Evolutionary conservation across 2,329 filamentous ascomycete genomes (phyloP), one percentile per base, ranked within the genome.

Genomic region (Ascomycota sp.): DNA sequence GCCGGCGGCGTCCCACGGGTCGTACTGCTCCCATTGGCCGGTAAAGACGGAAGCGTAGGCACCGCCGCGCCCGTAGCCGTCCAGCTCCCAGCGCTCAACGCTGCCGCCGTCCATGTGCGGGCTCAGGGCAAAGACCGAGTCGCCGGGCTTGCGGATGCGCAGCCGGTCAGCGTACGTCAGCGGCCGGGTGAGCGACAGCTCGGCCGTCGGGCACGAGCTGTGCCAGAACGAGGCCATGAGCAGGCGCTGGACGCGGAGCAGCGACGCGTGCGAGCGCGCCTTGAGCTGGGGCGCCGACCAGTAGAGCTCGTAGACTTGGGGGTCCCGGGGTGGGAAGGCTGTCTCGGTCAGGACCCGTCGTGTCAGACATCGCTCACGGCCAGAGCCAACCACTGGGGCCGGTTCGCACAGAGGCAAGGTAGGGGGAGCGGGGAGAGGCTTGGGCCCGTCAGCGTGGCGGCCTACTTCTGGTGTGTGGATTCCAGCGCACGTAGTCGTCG

Each of bases 11-110:
- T 93, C 81, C 69, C 76, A 94, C 0, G 82, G 69, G 43, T 94
- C 79, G 43, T 81, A 85, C 3, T 63, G 49, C 38, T 91, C 80
- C 82, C 83, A 93, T 1, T 60, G 51, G 0, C 85, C 86, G 13
- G 65, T 51, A 32, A 82, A 75, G 7, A 94, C 64, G 13, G 62
- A 53, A 34, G 76, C 65, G 49, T 92, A 94, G 3, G 85, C 77
- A 3, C 61, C 56, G 9, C 73, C 64, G 2, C 45, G 53, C 0
- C 73, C 69, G 38, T 83, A 85, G 1, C 76, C 76, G 1, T 65
- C 52, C 20, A 57, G 57, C 46, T 82, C 76, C 77, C 78, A 83
- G 3, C 77, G 62, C 51, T 83, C 77, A 2, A 80, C 65, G 30
- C 72, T 76, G 15, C 77, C 77, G 10, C 75, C 75, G 40, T 83